Evolutionary conservation across 441 rosid genomes (phyloP).

Genomic region (Erysimum cheiri): DNA sequence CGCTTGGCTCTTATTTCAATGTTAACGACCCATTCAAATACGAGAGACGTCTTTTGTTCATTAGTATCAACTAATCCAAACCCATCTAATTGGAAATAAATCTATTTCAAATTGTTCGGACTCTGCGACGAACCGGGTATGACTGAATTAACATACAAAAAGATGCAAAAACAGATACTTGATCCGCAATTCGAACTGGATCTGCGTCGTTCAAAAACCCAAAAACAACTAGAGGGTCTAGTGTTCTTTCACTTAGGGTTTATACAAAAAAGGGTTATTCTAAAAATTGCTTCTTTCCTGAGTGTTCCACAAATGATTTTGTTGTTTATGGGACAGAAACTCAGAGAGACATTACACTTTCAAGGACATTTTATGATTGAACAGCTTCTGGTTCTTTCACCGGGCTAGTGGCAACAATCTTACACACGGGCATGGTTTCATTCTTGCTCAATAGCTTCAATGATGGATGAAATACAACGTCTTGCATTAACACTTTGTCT

Average conservation of each 20-base stretch:
- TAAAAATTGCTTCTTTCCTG: not conserved
- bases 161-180: not conserved
- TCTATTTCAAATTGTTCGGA: too few species aligned
- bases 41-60: not conserved
- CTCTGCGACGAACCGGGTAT: too few species aligned
- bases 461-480: conserved; percentile 69
- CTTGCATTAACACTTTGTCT: conserved; percentile 67
- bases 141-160: not conserved
- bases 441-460: conserved; percentile 80
- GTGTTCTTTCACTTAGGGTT: conserved; percentile 21
- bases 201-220: conserved; percentile 10
- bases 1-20: conserved; percentile 9
- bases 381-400: conserved; percentile 49
- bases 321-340: not conserved
- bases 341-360: not conserved
- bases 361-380: conserved; percentile 21
- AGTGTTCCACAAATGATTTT: conserved; percentile 7
- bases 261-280: conserved; percentile 25
- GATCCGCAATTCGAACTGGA: conserved; percentile 10
- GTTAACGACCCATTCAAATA: conserved; percentile 23
- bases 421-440: conserved; percentile 73
- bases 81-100: not conserved
- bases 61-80: not conserved
- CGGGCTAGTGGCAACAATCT: conserved; percentile 56
- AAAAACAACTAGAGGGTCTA: conserved; percentile 15